Conservation (phyloP, 2,329 filamentous ascomycete species). For the Colletotrichum euphorbiae region DNA sequence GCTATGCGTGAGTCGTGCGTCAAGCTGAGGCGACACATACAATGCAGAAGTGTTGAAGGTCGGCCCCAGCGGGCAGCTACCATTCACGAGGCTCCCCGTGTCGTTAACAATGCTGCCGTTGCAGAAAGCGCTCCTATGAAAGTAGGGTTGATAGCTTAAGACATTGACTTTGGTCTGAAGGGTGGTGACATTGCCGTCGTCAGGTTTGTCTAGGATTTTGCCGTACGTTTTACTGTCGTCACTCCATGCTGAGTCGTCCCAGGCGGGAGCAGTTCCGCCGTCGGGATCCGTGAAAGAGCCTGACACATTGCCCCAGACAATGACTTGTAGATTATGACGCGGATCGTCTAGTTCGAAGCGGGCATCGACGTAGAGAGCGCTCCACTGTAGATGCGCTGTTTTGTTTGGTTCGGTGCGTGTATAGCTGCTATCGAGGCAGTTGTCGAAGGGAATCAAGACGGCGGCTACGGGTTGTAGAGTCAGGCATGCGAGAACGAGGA, state of each 20-base stretch:
- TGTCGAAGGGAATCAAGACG: conserved; percentile 81
- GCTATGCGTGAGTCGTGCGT: background rate
- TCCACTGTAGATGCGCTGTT: conserved; percentile 77
- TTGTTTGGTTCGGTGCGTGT: conserved; percentile 51
- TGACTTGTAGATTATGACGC: conserved; percentile 77
- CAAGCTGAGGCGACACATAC: conserved; percentile 45
- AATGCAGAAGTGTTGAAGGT: conserved; percentile 66
- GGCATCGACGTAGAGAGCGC: conserved; percentile 80
- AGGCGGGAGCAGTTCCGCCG: conserved; percentile 68
- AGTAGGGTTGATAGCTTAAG: conserved; percentile 79
- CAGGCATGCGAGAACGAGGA: conserved; percentile 54
- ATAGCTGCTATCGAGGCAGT: conserved; percentile 78
- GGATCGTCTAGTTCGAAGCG: conserved; percentile 72
- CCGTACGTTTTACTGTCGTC: conserved; percentile 72
- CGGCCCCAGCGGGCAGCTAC: conserved; percentile 79
- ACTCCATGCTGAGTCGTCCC: conserved; percentile 70
- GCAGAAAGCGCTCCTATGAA: conserved; percentile 73
- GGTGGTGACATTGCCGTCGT: conserved; percentile 73
- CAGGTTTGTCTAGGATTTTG: conserved; percentile 79
- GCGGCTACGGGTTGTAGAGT: conserved; percentile 63
- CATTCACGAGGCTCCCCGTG: conserved; percentile 64
- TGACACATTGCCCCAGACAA: conserved; percentile 90
- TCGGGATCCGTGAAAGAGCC: conserved; percentile 67
- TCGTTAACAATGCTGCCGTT: conserved; percentile 66
- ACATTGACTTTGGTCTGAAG: conserved; percentile 78